Percentiles rank a stretch among this genome's conserved stretches.
These are phyloP conservation scores for Chlorella sp. DNA, from an alignment of 139 green algal species.

Conservation along the genomic window DNA sequence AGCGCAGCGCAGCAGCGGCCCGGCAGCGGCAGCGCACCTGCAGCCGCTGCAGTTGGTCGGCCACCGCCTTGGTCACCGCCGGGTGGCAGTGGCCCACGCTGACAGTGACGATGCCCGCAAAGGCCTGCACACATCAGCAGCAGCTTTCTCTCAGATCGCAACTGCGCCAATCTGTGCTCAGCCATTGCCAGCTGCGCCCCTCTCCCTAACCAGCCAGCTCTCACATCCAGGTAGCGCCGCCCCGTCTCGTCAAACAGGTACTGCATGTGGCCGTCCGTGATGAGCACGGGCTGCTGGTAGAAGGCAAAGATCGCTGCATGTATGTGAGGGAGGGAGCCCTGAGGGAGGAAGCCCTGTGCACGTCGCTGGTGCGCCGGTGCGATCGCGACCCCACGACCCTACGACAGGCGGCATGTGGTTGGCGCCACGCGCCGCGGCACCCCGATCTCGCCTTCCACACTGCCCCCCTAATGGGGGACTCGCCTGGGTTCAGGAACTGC, in stretches of 20 bases:
- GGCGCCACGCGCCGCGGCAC: not conserved
- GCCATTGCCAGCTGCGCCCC: not conserved
- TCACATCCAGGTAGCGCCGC: constrained; percentile 88
- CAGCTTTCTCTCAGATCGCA: not conserved
- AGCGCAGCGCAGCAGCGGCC: not conserved
- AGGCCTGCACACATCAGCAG: constrained; percentile 64
- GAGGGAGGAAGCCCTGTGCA: not conserved
- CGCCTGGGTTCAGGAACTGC: constrained; percentile 83
- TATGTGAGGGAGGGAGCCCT: not conserved
- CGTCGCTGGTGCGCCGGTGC: not conserved
- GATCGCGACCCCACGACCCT: not conserved
- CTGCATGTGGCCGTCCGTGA: constrained; percentile 96
- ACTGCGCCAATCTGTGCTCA: not conserved
- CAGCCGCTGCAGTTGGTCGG: constrained; percentile 48
- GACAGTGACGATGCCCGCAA: constrained; percentile 98
- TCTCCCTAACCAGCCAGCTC: constrained; percentile 9
- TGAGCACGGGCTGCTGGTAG: constrained; percentile 93
- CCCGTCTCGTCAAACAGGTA: constrained; percentile 96
- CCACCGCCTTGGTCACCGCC: constrained; percentile 54
- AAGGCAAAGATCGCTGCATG: constrained; percentile 75
- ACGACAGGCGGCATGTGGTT: not conserved
- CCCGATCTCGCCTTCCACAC: not conserved
- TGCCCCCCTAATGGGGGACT: not conserved
- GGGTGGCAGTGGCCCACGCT: constrained; percentile 88
- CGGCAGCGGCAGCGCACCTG: not conserved